These are phyloP conservation scores for Eucalyptus curtisii DNA, from an alignment of 345 rosid species.

Conservation along the genomic window DNA sequence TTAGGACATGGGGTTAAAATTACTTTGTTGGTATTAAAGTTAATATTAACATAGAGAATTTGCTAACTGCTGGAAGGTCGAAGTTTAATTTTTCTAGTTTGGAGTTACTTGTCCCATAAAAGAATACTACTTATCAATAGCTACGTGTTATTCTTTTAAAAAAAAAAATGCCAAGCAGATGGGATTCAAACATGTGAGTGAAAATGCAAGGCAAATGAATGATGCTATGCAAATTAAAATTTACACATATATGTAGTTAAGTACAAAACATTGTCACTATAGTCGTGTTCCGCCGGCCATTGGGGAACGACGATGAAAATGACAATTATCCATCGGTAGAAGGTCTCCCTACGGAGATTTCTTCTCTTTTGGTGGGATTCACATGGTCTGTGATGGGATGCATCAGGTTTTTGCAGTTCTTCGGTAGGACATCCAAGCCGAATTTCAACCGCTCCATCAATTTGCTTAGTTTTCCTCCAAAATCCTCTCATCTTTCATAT, in stretches of 20 bases:
- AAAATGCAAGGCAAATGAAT: no score
- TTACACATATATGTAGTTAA: not conserved
- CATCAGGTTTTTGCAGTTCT: not conserved
- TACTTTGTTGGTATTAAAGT: not conserved
- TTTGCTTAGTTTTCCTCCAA: not conserved
- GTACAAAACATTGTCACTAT: not conserved
- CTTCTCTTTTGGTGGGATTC: not conserved
- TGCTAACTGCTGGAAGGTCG: not conserved
- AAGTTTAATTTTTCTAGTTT: no score
- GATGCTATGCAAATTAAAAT: not conserved
- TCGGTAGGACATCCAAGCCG: not conserved
- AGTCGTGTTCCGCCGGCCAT: not conserved
- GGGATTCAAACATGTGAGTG: no score
- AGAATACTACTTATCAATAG: no score
- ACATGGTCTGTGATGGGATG: not conserved
- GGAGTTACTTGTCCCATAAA: not conserved
- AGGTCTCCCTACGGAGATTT: not conserved
- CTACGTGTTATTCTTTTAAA: no score
- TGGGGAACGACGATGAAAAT: no score
- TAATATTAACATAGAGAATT: not conserved
- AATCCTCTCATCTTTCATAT: not conserved
- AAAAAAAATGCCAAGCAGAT: no score
- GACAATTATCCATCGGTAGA: no score
- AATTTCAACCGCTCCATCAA: not conserved
- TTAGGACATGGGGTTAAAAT: no score